phyloP scores from a whole-genome alignment of 805 yeast genomes.

The Candida alai region DNA sequence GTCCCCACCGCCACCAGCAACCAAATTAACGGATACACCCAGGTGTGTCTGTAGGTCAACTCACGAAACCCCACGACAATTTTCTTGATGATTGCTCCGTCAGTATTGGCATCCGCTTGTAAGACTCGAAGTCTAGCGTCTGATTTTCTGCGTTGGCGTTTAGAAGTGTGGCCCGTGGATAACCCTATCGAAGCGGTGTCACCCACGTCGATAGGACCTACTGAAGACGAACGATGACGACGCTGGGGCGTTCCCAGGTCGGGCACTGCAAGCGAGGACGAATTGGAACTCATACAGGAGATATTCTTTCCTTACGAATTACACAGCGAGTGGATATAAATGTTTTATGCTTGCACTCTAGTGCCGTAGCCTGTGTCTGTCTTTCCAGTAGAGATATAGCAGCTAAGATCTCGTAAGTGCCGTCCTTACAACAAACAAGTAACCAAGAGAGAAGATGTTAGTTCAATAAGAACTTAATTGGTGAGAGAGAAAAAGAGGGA shows the following conservation, averaged over 20 bases:
- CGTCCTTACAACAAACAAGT: too few relatives aligned
- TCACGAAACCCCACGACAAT: constrained; percentile 58
- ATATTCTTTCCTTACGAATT: too few relatives aligned
- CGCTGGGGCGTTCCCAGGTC: constrained; percentile 1
- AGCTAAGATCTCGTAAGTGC: too few relatives aligned
- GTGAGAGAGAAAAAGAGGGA: too few relatives aligned
- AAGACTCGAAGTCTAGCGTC: constrained; percentile 30
- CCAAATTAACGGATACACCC: constrained; percentile 65
- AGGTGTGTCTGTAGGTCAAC: constrained; percentile 55
- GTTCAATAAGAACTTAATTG: too few relatives aligned
- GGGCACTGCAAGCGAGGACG: constrained; percentile 4
- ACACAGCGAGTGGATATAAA: too few relatives aligned
- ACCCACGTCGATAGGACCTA: constrained; percentile 73
- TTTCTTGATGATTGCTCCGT: constrained; percentile 53
- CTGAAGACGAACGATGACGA: constrained; percentile 59
- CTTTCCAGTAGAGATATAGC: too few relatives aligned
- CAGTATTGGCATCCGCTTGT: constrained; percentile 28
- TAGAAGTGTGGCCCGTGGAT: constrained; percentile 58
- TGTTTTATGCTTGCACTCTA: neutral
- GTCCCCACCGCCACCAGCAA: constrained; percentile 37
- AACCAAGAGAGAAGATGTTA: too few relatives aligned
- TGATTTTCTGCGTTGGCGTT: constrained; percentile 33
- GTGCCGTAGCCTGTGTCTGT: too few relatives aligned
- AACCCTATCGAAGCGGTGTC: constrained; percentile 62
- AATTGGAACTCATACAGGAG: too few relatives aligned